These are phyloP conservation scores for Beauveria varroae DNA, from an alignment of 2,329 filamentous ascomycete species.

Conservation along the genomic window DNA sequence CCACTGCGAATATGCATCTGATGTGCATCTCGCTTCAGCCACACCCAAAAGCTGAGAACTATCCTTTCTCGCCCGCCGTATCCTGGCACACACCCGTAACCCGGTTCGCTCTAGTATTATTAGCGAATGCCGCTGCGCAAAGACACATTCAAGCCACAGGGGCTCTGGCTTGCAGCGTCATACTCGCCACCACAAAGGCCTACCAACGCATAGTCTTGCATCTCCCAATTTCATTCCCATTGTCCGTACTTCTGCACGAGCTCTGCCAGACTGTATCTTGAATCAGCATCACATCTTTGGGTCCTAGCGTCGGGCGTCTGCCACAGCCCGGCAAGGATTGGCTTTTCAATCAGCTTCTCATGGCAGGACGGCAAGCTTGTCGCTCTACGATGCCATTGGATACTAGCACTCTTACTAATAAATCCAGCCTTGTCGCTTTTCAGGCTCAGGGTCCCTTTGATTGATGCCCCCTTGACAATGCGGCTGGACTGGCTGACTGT, in stretches of 20 bases:
- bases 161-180: background rate
- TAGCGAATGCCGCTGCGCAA: background rate
- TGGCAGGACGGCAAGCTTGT: no score
- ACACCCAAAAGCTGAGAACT: background rate
- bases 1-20: background rate
- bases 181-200: background rate
- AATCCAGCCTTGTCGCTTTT: no score
- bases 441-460: no score
- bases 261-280: background rate
- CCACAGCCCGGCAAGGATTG: background rate
- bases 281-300: background rate
- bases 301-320: background rate
- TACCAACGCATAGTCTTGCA: background rate
- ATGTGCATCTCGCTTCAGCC: conserved; percentile 9
- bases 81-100: background rate
- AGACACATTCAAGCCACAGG: background rate
- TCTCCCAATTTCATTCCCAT: background rate
- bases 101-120: background rate
- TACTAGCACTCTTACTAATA: no score
- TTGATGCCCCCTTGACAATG: background rate
- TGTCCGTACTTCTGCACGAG: background rate
- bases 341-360: background rate
- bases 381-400: no score
- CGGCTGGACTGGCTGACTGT: background rate
- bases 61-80: background rate